Conservation (phyloP, 768 basidiomycete species). For the Amanita subjunquillea region DNA sequence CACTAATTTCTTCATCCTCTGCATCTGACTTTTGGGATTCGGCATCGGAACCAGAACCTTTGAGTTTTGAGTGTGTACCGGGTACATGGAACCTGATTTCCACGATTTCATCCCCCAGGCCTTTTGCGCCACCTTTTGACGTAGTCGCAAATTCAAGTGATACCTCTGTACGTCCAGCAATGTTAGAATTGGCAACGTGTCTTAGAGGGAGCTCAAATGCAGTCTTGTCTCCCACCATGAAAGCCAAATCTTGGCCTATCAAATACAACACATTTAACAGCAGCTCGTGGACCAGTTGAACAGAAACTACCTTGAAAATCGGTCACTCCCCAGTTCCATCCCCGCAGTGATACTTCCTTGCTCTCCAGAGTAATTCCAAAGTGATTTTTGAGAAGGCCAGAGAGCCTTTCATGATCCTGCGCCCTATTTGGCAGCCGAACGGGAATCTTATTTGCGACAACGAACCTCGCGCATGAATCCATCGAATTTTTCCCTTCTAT, state of each 20-base stretch:
- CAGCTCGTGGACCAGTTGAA: not conserved
- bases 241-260: slow-evolving; percentile 83
- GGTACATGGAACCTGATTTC: slow-evolving; percentile 97
- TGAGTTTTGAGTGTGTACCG: slow-evolving; percentile 50
- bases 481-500: slow-evolving; percentile 78
- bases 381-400: slow-evolving; percentile 72
- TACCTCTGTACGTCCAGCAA: slow-evolving; percentile 95
- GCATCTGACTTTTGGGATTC: slow-evolving; percentile 65
- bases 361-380: slow-evolving; percentile 80
- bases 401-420: slow-evolving; percentile 87
- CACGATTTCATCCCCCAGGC: slow-evolving; percentile 74
- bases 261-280: slow-evolving; percentile 3
- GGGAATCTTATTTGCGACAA: not conserved
- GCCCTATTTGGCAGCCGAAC: not conserved
- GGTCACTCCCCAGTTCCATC: slow-evolving; percentile 98
- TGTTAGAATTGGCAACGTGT: slow-evolving; percentile 92
- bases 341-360: slow-evolving; percentile 81
- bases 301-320: slow-evolving; percentile 74
- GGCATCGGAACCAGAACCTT: slow-evolving; percentile 56
- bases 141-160: slow-evolving; percentile 83
- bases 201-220: slow-evolving; percentile 84
- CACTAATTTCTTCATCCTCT: slow-evolving; percentile 76
- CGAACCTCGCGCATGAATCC: slow-evolving; percentile 83
- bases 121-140: slow-evolving; percentile 27
- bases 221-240: slow-evolving; percentile 79